Percentiles rank a stretch among this genome's conserved stretches.
Conservation (phyloP, 1,284 basidiomycete genomes). For the Trametes versicolor region DNA sequence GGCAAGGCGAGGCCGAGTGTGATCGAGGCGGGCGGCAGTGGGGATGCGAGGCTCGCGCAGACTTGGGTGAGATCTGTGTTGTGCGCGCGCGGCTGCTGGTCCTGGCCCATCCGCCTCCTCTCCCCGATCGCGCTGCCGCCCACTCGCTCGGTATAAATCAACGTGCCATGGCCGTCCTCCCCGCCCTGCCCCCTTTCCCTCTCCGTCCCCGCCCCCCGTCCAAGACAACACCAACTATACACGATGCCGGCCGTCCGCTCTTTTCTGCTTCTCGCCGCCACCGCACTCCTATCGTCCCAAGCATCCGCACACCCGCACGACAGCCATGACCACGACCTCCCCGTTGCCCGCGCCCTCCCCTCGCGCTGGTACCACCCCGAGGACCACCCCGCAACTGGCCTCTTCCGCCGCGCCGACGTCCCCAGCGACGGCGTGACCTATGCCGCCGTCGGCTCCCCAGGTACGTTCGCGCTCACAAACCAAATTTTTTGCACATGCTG, state of each 20-base stretch:
- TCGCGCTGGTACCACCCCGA: slow-evolving; percentile 65
- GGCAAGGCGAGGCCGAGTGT: slow-evolving; percentile 34
- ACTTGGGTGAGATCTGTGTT: no score
- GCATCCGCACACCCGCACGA: slow-evolving; percentile 25
- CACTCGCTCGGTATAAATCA: slow-evolving; percentile 21
- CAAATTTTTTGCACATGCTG: not conserved
- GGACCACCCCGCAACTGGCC: slow-evolving; percentile 63
- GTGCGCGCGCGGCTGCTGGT: not conserved
- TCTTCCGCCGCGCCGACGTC: slow-evolving; percentile 62
- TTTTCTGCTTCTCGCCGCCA: slow-evolving; percentile 30
- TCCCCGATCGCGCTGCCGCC: not conserved
- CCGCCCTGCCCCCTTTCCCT: slow-evolving; percentile 10
- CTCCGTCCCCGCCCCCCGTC: not conserved
- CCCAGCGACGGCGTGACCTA: slow-evolving; percentile 56
- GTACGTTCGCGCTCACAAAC: slow-evolving; percentile 47
- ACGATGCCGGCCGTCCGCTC: slow-evolving; percentile 33
- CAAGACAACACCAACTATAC: not conserved
- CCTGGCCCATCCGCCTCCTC: slow-evolving; percentile 13
- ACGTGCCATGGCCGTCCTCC: slow-evolving; percentile 20
- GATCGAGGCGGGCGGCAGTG: slow-evolving; percentile 21
- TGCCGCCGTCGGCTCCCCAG: slow-evolving; percentile 64
- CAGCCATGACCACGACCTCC: slow-evolving; percentile 28
- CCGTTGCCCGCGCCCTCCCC: slow-evolving; percentile 46
- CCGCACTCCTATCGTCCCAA: slow-evolving; percentile 16
- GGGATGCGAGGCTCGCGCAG: slow-evolving; percentile 6